phyloP scores from a whole-genome alignment of 306 rosid species.

The Dryas drummondii region DNA sequence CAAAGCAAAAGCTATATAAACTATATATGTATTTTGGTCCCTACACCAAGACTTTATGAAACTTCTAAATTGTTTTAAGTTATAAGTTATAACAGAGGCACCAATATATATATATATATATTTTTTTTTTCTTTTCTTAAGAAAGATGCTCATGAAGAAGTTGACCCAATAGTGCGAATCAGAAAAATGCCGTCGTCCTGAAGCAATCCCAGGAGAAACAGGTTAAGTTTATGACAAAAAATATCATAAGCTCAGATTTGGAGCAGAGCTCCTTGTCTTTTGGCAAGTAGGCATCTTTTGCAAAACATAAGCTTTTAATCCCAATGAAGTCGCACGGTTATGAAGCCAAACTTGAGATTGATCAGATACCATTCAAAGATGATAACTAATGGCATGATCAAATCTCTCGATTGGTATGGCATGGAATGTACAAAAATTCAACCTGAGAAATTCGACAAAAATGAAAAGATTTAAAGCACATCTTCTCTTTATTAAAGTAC shows the following conservation, averaged over 20 bases:
- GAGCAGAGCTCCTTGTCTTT: no score
- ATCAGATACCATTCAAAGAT: neutral
- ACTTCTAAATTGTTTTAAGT: neutral
- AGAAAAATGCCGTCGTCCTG: neutral
- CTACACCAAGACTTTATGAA: neutral
- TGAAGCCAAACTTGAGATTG: neutral
- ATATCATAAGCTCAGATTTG: no score
- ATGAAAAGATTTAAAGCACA: neutral
- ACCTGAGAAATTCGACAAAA: neutral
- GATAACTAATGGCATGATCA: neutral
- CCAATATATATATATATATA: no score
- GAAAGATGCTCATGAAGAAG: no score
- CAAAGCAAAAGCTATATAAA: neutral
- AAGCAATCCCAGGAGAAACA: neutral
- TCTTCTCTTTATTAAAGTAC: constrained; percentile 4
- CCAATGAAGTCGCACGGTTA: no score
- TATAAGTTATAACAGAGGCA: no score
- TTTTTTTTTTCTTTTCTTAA: no score
- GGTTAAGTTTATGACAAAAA: neutral
- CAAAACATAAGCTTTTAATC: neutral
- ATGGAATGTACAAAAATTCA: neutral
- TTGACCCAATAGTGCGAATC: neutral
- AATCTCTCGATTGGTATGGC: neutral
- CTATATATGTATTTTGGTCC: neutral
- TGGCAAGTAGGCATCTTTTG: neutral